These are phyloP conservation scores for Rosa hybrid DNA, from an alignment of 331 rosid species.

Conservation along the genomic window DNA sequence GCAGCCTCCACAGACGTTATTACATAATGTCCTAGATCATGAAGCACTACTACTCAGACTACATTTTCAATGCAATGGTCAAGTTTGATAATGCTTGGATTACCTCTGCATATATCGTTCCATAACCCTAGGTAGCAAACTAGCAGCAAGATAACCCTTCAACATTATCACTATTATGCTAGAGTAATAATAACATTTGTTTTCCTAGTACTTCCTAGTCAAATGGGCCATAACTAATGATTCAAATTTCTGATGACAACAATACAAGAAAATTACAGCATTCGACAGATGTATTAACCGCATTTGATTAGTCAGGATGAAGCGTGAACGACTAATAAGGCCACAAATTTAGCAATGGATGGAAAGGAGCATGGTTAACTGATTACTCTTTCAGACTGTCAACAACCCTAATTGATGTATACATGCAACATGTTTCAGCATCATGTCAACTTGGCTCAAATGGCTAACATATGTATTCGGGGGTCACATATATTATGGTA, in stretches of 20 bases:
- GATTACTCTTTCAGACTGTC: background rate
- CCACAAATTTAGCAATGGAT: background rate
- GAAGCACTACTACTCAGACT: conserved; percentile 2
- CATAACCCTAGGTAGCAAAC: background rate
- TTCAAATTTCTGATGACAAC: background rate
- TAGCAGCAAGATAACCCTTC: background rate
- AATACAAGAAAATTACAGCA: background rate
- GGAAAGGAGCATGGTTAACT: background rate
- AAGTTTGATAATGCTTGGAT: background rate
- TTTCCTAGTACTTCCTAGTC: background rate
- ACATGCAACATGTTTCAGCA: conserved; percentile 7
- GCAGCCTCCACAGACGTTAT: background rate
- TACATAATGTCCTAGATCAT: background rate
- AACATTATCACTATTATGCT: background rate
- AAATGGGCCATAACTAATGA: background rate
- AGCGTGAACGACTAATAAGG: background rate
- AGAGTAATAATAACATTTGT: background rate
- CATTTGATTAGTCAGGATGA: background rate
- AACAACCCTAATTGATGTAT: background rate
- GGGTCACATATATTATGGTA: background rate
- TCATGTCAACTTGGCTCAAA: background rate
- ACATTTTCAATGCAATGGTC: background rate
- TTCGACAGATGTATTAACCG: background rate
- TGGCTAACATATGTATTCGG: background rate
- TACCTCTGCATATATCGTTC: background rate